Base-by-base conservation (phyloP, 208 protist species). In the Naegleria lovaniensis region DNA sequence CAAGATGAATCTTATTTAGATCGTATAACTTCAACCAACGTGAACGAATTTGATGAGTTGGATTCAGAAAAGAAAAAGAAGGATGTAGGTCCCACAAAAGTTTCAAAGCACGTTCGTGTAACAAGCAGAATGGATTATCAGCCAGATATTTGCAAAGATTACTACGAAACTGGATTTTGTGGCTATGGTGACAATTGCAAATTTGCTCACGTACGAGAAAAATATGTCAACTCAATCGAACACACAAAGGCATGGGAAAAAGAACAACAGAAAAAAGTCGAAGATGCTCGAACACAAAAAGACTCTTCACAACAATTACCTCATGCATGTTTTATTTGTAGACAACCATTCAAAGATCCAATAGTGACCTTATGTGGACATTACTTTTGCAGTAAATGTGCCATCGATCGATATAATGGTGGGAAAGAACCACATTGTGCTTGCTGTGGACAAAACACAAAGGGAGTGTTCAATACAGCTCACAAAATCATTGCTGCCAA, bases 71-170 rank as follows among this genome's bases (percentile, higher is more conserved):
- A 88, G 7, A 58, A 52, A 11, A 88, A 58, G 9, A 87, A 41
- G 29, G 43, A 58, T 19, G 13, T 40, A 13, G 93, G 93, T 0
- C 93, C 93, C 7, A 85, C 38, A 41, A 67, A 85, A 43, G 90
- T 90, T 0, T 89, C 92, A 22, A 67, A 85, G 36, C 40, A 92
- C 58, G 83, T 93, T 41, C 76, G 92, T 25, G 85, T 93, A 5
- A 92, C 83, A 0, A 89, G 43, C 22, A 67, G 90, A 33, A 90
- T 95, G 55, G 94, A 95, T 90, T 95, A 95, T 90, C 88, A 94
- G 85, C 94, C 94, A 16, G 94, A 95, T 91, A 90, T 96, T 5
- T 96, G 94, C 85, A 96, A 96, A 43, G 94, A 95, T 88, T 96
- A 92, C 90, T 92, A 94, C 25, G 92, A 95, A 67, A 96, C 92